Evolutionary conservation across 768 basidiomycete genomes (phyloP).

Genomic region (Panus rudis): DNA sequence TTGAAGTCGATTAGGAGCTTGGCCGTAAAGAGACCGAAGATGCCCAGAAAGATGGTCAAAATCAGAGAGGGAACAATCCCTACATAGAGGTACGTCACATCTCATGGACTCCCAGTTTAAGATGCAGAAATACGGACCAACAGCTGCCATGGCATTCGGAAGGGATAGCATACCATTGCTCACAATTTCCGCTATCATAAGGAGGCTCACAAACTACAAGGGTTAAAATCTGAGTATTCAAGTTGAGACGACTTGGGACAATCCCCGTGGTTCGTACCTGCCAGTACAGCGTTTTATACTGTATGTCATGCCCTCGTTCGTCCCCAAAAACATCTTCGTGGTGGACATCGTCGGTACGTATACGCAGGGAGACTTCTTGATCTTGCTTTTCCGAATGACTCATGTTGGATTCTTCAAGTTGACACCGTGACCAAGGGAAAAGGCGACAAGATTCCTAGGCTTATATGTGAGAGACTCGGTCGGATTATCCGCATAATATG

Average conservation of each 20-base stretch:
- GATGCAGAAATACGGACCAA: constrained; percentile 30
- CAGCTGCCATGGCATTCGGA: constrained; percentile 43
- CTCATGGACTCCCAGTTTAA: background rate
- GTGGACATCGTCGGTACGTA: background rate
- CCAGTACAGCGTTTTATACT: constrained; percentile 48
- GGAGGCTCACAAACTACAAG: constrained; percentile 36
- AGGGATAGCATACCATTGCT: constrained; percentile 51
- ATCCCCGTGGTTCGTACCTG: constrained; percentile 26
- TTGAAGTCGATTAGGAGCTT: constrained; percentile 53
- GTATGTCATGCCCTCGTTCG: constrained; percentile 37
- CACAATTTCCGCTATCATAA: constrained; percentile 55
- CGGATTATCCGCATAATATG: too few species aligned
- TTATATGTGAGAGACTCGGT: too few species aligned
- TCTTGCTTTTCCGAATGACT: too few species aligned
- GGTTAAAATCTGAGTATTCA: too few species aligned
- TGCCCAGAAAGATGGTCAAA: constrained; percentile 44
- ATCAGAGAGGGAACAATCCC: constrained; percentile 47
- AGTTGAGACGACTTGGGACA: background rate
- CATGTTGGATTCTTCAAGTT: too few species aligned
- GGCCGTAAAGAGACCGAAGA: constrained; percentile 44
- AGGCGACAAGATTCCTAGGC: background rate
- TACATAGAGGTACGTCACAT: constrained; percentile 12
- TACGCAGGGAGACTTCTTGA: too few species aligned
- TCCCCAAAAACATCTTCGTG: constrained; percentile 38
- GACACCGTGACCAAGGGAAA: background rate